Evolutionary conservation across 371 early-diverging fungal genomes (phyloP).

Genomic region (Rhizopus microsporus): DNA sequence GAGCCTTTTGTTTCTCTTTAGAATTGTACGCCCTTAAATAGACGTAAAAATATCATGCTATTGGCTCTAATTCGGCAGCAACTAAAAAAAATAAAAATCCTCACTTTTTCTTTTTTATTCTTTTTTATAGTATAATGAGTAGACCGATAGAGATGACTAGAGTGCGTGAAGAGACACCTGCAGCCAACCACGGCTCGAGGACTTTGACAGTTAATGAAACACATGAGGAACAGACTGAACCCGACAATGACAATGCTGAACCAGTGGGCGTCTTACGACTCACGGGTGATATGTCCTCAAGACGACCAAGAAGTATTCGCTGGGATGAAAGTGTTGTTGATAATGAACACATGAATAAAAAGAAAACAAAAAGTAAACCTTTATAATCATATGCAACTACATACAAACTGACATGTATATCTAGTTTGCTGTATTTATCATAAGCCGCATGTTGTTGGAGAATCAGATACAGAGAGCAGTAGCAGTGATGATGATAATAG

Average conservation of each 20-base stretch:
- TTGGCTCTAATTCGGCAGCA: not conserved
- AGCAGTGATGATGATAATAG: constrained; percentile 32
- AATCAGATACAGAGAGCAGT: constrained; percentile 60
- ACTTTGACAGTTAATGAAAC: constrained; percentile 38
- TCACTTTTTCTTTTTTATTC: not conserved
- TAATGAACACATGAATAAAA: constrained; percentile 82
- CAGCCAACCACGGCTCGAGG: constrained; percentile 41
- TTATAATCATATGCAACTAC: constrained; percentile 56
- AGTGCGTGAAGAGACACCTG: constrained; percentile 28
- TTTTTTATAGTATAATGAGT: not conserved
- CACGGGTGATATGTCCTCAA: constrained; percentile 48
- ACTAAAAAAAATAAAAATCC: not conserved
- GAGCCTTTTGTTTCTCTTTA: no score
- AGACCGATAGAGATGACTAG: constrained; percentile 14
- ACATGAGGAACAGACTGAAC: constrained; percentile 11
- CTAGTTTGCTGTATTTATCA: constrained; percentile 91
- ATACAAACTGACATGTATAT: constrained; percentile 40
- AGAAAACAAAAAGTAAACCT: constrained; percentile 78
- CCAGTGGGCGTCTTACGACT: constrained; percentile 53
- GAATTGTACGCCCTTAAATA: no score
- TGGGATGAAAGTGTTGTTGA: constrained; percentile 88
- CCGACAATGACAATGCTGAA: constrained; percentile 24
- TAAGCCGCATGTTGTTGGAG: constrained; percentile 72
- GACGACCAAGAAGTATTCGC: constrained; percentile 59
- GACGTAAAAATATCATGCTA: not conserved